A percentile compares a stretch with the other conserved stretches of the same genome.
These are phyloP conservation scores for Rhytidhysteron rufulum DNA, from an alignment of 2,329 filamentous ascomycete genomes.

Conservation along the genomic window DNA sequence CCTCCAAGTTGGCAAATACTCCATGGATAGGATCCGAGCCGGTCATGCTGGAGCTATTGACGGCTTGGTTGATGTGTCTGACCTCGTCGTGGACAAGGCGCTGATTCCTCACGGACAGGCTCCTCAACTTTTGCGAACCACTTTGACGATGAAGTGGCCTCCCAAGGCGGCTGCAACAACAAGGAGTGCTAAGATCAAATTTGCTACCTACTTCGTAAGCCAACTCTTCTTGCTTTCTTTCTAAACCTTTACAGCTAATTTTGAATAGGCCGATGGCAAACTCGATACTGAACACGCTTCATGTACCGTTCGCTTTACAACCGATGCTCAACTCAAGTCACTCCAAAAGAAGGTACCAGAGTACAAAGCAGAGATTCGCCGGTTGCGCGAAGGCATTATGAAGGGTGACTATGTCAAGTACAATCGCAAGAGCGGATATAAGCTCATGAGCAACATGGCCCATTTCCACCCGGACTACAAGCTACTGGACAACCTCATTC, in stretches of 20 bases:
- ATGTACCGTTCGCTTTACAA: background rate
- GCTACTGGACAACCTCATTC: constrained; percentile 11
- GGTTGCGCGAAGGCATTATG: constrained; percentile 6
- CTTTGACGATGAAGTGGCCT: background rate
- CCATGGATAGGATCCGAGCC: background rate
- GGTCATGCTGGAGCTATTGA: background rate
- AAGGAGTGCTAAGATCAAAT: background rate
- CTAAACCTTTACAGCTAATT: no score
- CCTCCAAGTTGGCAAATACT: background rate
- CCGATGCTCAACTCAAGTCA: background rate
- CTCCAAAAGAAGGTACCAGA: background rate
- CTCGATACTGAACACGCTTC: background rate
- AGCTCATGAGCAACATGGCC: constrained; percentile 7
- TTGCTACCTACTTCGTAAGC: background rate
- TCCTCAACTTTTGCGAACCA: constrained; percentile 1
- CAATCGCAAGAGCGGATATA: constrained; percentile 7
- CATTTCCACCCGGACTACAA: constrained; percentile 10
- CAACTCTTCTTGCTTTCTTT: no score
- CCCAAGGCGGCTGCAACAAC: background rate
- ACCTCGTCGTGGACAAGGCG: constrained; percentile 12
- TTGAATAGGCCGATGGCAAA: background rate
- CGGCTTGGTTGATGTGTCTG: constrained; percentile 7
- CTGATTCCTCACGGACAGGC: constrained; percentile 7
- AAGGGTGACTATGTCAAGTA: constrained; percentile 1
- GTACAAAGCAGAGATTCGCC: no score